Percentiles rank a stretch among this genome's conserved stretches.
Evolutionary conservation across 768 basidiomycete species (phyloP).

Genomic region (Boletus reticulatus): DNA sequence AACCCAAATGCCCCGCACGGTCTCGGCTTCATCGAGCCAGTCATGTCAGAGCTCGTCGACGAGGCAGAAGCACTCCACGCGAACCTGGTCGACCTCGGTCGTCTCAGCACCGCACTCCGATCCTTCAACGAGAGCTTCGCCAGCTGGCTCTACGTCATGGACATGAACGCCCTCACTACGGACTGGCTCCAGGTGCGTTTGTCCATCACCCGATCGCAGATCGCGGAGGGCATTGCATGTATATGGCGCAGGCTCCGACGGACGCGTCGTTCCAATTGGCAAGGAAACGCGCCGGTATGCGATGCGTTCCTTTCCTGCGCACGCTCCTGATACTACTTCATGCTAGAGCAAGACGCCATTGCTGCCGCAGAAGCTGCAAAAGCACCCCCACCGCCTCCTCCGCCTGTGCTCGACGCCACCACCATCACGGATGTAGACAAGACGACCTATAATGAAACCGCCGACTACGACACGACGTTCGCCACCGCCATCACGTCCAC

Average conservation of each 20-base stretch:
- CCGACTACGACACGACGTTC: conserved; percentile 33
- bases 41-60: conserved; percentile 82
- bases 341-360: conserved; percentile 55
- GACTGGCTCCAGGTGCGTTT: conserved; percentile 80
- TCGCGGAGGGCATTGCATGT: background rate
- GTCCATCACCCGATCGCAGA: background rate
- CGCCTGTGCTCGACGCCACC: conserved; percentile 1
- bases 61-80: conserved; percentile 79
- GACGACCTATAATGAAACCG: conserved; percentile 28
- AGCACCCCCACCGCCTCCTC: conserved; percentile 31
- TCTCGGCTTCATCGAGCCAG: conserved; percentile 81
- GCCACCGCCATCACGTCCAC: conserved; percentile 22
- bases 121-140: conserved; percentile 94
- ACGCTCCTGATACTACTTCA: background rate
- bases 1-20: conserved; percentile 78
- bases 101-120: conserved; percentile 70
- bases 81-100: conserved; percentile 70
- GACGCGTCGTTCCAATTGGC: conserved; percentile 60
- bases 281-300: conserved; percentile 57
- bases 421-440: conserved; percentile 28
- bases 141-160: conserved; percentile 87
- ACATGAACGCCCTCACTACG: conserved; percentile 92
- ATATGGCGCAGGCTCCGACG: conserved; percentile 49
- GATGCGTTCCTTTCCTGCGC: background rate
- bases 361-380: conserved; percentile 53